Percentiles rank a stretch among this genome's conserved stretches.
Evolutionary conservation across 2,329 filamentous ascomycete species (phyloP).

Genomic region (Didymella exigua): DNA sequence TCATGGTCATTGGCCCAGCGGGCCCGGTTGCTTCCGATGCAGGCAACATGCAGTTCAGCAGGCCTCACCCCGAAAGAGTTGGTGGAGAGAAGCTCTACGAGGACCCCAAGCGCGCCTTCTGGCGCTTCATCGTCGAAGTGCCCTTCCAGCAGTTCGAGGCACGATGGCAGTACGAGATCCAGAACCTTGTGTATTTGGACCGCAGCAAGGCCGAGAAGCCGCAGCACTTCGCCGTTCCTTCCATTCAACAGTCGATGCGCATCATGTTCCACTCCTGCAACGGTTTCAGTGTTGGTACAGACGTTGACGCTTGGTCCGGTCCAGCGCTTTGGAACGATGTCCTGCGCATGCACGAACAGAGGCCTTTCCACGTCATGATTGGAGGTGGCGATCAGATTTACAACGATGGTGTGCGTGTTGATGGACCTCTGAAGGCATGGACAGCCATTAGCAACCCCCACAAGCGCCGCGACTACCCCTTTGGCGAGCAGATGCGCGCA

Average conservation of each 20-base stretch:
- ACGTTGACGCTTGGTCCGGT: constrained; percentile 66
- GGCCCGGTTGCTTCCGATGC: constrained; percentile 44
- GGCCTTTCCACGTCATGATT: constrained; percentile 73
- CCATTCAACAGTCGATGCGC: constrained; percentile 67
- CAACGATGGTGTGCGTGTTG: constrained; percentile 79
- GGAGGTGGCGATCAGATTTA: constrained; percentile 90
- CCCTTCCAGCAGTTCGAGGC: constrained; percentile 75
- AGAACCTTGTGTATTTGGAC: constrained; percentile 66
- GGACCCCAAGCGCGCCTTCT: constrained; percentile 64
- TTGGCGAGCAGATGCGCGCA: constrained; percentile 66
- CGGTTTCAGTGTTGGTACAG: constrained; percentile 69
- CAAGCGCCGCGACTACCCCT: constrained; percentile 66
- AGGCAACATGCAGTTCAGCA: constrained; percentile 33
- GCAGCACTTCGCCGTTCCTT: constrained; percentile 61
- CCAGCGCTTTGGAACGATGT: constrained; percentile 70
- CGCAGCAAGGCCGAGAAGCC: constrained; percentile 47
- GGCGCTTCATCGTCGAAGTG: constrained; percentile 63
- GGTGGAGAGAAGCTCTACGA: constrained; percentile 64
- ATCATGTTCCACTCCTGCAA: constrained; percentile 74
- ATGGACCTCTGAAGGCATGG: constrained; percentile 75
- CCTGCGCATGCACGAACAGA: constrained; percentile 62
- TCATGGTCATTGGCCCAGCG: constrained; percentile 63
- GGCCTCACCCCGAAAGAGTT: constrained; percentile 41
- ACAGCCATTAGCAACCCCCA: constrained; percentile 65
- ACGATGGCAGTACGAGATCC: constrained; percentile 78